Percentiles rank a stretch among this genome's conserved stretches.
Conservation (phyloP, 768 basidiomycete species). For the Mycena galopus region DNA sequence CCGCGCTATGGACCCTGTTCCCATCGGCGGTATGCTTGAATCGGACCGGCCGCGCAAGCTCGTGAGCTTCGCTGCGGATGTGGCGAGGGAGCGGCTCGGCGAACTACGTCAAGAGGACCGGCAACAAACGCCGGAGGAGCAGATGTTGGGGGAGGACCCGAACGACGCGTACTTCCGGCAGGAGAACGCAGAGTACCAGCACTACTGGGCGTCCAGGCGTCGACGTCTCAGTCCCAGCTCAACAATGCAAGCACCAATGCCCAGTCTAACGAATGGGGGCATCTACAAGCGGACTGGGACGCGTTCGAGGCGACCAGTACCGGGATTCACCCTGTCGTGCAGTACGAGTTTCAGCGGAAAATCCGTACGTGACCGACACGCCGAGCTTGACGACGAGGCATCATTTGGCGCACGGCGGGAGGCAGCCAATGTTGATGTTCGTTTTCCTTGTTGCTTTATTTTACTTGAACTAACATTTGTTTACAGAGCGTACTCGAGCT, state of each 20-base stretch:
- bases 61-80: conserved; percentile 3
- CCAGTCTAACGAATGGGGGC: conserved; percentile 65
- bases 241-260: conserved; percentile 23
- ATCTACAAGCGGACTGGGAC: conserved; percentile 85
- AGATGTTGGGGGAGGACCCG: conserved; percentile 52
- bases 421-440: conserved; percentile 58
- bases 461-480: not conserved
- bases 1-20: conserved; percentile 15
- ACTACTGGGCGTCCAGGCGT: conserved; percentile 62
- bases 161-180: conserved; percentile 79
- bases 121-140: conserved; percentile 6
- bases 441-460: not conserved
- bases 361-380: conserved; percentile 80
- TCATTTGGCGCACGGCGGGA: conserved; percentile 55
- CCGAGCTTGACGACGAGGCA: conserved; percentile 63
- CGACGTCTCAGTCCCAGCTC: conserved; percentile 21
- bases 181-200: conserved; percentile 76
- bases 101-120: not conserved
- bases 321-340: conserved; percentile 68
- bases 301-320: conserved; percentile 79
- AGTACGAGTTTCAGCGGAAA: conserved; percentile 83
- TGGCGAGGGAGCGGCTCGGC: conserved; percentile 1
- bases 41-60: not conserved
- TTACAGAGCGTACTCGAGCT: conserved; percentile 86
- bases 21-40: not conserved